Percentiles rank a stretch among this genome's conserved stretches.
phyloP scores from a whole-genome alignment of 768 basidiomycete genomes.

The Chiua virens region DNA sequence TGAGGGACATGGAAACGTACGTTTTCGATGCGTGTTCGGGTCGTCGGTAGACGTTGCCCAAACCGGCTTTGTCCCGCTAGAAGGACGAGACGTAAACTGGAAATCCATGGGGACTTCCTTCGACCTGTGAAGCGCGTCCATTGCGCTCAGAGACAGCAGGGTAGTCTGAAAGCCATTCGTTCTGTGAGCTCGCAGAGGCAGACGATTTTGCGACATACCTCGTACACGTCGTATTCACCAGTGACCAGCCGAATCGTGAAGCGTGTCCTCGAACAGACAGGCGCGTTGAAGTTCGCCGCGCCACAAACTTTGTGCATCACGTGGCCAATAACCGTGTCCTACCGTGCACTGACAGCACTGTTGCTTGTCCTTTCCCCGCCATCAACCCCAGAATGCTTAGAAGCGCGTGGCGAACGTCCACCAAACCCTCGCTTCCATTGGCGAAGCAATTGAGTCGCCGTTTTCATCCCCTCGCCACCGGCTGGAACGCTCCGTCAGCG shows the following conservation, averaged over 20 bases:
- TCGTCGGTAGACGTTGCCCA: conserved; percentile 53
- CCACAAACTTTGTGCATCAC: conserved; percentile 22
- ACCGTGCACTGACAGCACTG: neutral
- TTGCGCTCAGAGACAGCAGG: conserved; percentile 7
- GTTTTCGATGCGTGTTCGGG: conserved; percentile 62
- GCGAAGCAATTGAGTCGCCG: conserved; percentile 33
- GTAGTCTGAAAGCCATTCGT: neutral
- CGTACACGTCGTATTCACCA: conserved; percentile 8
- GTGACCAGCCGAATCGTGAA: conserved; percentile 4
- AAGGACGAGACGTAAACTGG: conserved; percentile 74
- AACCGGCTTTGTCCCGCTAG: conserved; percentile 48
- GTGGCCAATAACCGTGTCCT: conserved; percentile 15
- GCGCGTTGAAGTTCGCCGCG: conserved; percentile 9
- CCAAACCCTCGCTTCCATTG: conserved; percentile 13
- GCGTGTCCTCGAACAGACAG: conserved; percentile 7
- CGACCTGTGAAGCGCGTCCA: conserved; percentile 44
- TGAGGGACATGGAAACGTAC: conserved; percentile 46
- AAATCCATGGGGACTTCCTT: conserved; percentile 90
- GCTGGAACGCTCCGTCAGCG: conserved; percentile 47
- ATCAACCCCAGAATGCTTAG: conserved; percentile 27
- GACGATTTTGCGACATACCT: conserved; percentile 8
- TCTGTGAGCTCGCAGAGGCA: neutral
- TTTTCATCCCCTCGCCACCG: conserved; percentile 55
- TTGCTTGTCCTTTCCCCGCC: neutral
- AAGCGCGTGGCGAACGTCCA: conserved; percentile 24